Evolutionary conservation across 1,284 basidiomycete species (phyloP).

Genomic region (Rhodotorula glutinis): DNA sequence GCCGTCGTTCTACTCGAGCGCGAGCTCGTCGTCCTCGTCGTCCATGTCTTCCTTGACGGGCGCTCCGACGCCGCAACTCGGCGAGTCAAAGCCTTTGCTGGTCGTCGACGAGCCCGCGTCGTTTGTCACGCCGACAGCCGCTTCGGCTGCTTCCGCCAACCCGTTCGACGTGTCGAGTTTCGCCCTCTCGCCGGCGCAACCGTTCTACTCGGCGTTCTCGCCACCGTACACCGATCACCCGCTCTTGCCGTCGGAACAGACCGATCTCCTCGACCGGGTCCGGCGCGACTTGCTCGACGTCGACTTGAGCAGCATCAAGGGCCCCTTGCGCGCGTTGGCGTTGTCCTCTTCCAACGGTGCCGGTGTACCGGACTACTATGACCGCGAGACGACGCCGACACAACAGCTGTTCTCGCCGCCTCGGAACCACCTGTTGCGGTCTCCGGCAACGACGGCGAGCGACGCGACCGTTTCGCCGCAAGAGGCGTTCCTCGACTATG

Average conservation of each 20-base stretch:
- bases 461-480: conserved; percentile 36
- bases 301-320: conserved; percentile 33
- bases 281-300: conserved; percentile 30
- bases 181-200: conserved; percentile 12
- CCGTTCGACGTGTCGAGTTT: conserved; percentile 23
- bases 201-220: not conserved
- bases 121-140: not conserved
- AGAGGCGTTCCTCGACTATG: conserved; percentile 41
- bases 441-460: conserved; percentile 1
- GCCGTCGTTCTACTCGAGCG: conserved; percentile 27
- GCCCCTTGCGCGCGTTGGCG: conserved; percentile 34
- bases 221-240: conserved; percentile 34
- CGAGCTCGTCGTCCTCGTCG: conserved; percentile 10
- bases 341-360: not conserved
- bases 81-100: not conserved
- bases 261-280: conserved; percentile 36
- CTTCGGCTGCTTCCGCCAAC: not conserved
- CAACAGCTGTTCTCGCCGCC: not conserved
- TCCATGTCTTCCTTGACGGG: conserved; percentile 2
- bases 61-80: not conserved
- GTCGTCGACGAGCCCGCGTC: conserved; percentile 12
- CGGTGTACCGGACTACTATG: not conserved
- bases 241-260: conserved; percentile 30
- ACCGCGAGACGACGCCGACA: conserved; percentile 24
- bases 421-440: not conserved